Percentiles rank a stretch among this genome's conserved stretches.
These are phyloP conservation scores for Neurospora intermedia DNA, from an alignment of 495 filamentous ascomycete genomes.

Conservation along the genomic window DNA sequence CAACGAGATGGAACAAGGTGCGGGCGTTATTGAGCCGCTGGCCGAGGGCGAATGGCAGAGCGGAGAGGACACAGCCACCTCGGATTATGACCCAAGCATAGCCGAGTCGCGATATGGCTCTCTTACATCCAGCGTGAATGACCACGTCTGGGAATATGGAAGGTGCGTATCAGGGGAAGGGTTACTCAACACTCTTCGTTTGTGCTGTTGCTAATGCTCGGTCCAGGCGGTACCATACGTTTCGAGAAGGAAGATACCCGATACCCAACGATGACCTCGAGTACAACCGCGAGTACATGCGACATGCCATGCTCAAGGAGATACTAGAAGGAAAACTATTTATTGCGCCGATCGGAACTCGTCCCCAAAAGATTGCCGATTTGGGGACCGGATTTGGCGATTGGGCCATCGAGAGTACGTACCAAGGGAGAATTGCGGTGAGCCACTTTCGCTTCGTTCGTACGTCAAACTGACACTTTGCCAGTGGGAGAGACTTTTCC, in stretches of 20 bases:
- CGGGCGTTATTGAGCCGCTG: slow-evolving; percentile 13
- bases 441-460: not conserved
- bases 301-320: slow-evolving; percentile 49
- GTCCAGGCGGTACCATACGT: slow-evolving; percentile 25
- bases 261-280: slow-evolving; percentile 31
- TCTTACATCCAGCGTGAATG: slow-evolving; percentile 23
- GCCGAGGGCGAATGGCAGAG: slow-evolving; percentile 7
- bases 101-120: slow-evolving; percentile 20
- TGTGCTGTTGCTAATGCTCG: not conserved
- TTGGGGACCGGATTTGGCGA: slow-evolving; percentile 52
- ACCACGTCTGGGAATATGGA: slow-evolving; percentile 27
- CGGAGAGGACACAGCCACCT: slow-evolving; percentile 14
- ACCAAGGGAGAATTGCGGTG: slow-evolving; percentile 5
- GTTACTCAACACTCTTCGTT: not conserved
- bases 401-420: slow-evolving; percentile 57
- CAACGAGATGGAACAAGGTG: slow-evolving; percentile 15
- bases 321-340: slow-evolving; percentile 47
- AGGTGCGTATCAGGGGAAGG: slow-evolving; percentile 10
- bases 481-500: slow-evolving; percentile 46
- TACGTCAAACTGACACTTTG: not conserved
- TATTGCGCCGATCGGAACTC: slow-evolving; percentile 45
- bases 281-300: slow-evolving; percentile 33
- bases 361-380: slow-evolving; percentile 54
- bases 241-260: slow-evolving; percentile 22
- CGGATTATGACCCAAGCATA: slow-evolving; percentile 22